These are phyloP conservation scores for Leucosporidium yakuticum DNA, from an alignment of 768 basidiomycete genomes.

Conservation along the genomic window DNA sequence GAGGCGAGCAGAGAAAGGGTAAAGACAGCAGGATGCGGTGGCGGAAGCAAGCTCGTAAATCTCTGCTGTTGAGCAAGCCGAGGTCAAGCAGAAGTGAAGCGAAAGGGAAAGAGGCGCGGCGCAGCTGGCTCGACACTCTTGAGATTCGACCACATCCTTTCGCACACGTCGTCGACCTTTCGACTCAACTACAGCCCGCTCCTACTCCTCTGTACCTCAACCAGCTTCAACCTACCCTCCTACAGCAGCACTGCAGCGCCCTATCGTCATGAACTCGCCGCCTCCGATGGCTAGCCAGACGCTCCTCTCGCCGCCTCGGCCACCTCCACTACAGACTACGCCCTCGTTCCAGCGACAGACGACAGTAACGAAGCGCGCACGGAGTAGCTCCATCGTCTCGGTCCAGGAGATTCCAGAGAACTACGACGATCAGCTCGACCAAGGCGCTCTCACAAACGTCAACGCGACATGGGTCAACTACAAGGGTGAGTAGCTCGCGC, in stretches of 20 bases:
- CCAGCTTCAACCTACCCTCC: not conserved
- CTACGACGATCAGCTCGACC: constrained; percentile 37
- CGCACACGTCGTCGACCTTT: no score
- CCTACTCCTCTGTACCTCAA: not conserved
- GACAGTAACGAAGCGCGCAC: constrained; percentile 13
- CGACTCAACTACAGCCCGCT: not conserved
- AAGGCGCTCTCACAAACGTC: constrained; percentile 50
- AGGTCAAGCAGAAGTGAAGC: no score
- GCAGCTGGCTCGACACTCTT: no score
- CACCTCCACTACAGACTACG: not conserved
- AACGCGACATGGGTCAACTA: constrained; percentile 92
- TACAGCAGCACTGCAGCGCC: no score
- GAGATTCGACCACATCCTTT: no score
- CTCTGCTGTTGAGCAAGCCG: no score
- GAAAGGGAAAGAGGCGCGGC: no score
- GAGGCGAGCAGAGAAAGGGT: no score
- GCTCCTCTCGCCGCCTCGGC: constrained; percentile 2
- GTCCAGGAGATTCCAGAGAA: constrained; percentile 37
- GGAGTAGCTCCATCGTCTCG: constrained; percentile 34
- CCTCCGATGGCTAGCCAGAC: not conserved
- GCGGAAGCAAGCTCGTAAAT: no score
- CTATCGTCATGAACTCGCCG: not conserved
- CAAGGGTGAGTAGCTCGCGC: constrained; percentile 56
- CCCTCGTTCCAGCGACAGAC: not conserved
- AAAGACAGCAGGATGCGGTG: no score